A percentile compares a stretch with the other conserved stretches of the same genome.
phyloP scores from a whole-genome alignment of 768 basidiomycete species.

The Lentinula sp. region DNA sequence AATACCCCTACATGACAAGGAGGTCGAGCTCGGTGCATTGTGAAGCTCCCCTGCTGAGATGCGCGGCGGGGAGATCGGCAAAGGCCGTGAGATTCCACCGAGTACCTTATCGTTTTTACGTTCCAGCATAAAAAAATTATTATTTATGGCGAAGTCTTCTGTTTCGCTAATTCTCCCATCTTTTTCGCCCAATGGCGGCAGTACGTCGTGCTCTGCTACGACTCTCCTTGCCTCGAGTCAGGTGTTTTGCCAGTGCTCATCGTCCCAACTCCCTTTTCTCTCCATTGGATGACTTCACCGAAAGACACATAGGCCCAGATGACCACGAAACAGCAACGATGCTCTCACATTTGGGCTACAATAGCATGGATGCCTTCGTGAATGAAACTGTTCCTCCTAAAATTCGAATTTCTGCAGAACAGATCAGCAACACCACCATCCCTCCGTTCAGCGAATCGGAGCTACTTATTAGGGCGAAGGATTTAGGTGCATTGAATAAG shows the following conservation, averaged over 20 bases:
- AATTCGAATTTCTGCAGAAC: constrained; percentile 62
- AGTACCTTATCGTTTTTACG: constrained; percentile 14
- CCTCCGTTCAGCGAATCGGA: constrained; percentile 82
- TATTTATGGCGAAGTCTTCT: constrained; percentile 8
- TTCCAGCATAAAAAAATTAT: not conserved
- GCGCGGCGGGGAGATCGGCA: not conserved
- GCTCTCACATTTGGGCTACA: constrained; percentile 80
- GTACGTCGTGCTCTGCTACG: constrained; percentile 18
- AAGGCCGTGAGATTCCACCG: not conserved
- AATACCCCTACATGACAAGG: not conserved
- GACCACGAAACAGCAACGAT: constrained; percentile 72
- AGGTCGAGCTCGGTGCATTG: not conserved
- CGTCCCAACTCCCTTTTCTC: constrained; percentile 63
- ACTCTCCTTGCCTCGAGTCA: constrained; percentile 15
- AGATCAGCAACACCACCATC: constrained; percentile 64
- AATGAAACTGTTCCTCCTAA: constrained; percentile 72
- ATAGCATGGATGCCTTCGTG: constrained; percentile 86
- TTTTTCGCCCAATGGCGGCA: constrained; percentile 19
- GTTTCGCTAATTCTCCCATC: constrained; percentile 6
- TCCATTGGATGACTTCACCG: constrained; percentile 83
- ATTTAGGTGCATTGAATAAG: constrained; percentile 74
- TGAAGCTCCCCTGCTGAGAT: not conserved
- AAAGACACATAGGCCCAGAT: constrained; percentile 92
- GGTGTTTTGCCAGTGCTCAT: constrained; percentile 57
- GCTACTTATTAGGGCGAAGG: constrained; percentile 66